phyloP scores from a whole-genome alignment of 2,329 filamentous ascomycete species.

The Coniochaeta sp. region DNA sequence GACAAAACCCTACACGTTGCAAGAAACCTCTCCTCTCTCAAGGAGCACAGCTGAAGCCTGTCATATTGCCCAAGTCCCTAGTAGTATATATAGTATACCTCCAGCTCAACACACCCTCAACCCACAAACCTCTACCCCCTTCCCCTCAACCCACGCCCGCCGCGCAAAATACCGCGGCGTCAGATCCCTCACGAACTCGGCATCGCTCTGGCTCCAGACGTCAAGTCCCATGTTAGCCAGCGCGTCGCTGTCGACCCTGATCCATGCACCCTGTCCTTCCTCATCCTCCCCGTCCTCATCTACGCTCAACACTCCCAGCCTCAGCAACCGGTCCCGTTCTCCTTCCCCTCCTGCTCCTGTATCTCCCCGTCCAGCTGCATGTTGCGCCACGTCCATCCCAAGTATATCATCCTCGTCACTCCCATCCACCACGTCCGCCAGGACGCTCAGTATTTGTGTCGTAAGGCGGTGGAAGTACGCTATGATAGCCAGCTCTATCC shows the following conservation, averaged over 20 bases:
- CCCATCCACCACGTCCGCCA: constrained; percentile 53
- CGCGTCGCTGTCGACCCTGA: constrained; percentile 57
- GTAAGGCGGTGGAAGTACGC: constrained; percentile 78
- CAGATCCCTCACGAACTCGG: constrained; percentile 59
- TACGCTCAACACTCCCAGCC: constrained; percentile 6
- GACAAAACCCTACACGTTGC: no score
- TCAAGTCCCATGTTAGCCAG: constrained; percentile 70
- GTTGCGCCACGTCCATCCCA: constrained; percentile 17
- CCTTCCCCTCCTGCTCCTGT: constrained; percentile 10
- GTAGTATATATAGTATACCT: no score
- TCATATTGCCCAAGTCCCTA: no score
- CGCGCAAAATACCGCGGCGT: constrained; percentile 60
- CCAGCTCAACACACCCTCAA: constrained; percentile 54
- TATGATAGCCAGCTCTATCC: constrained; percentile 63
- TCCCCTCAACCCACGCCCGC: constrained; percentile 55
- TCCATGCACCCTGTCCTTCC: constrained; percentile 23
- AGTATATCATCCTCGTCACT: constrained; percentile 34
- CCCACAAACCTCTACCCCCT: constrained; percentile 69
- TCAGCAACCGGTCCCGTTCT: constrained; percentile 8
- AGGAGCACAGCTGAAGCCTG: no score
- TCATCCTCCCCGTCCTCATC: constrained; percentile 26
- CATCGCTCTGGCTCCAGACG: constrained; percentile 66
- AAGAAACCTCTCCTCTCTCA: no score
- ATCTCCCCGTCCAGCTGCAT: constrained; percentile 10
- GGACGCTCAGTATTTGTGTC: constrained; percentile 52